These are phyloP conservation scores for Olyra latifolia DNA, from an alignment of 176 grass and related monocot genomes.

Conservation along the genomic window DNA sequence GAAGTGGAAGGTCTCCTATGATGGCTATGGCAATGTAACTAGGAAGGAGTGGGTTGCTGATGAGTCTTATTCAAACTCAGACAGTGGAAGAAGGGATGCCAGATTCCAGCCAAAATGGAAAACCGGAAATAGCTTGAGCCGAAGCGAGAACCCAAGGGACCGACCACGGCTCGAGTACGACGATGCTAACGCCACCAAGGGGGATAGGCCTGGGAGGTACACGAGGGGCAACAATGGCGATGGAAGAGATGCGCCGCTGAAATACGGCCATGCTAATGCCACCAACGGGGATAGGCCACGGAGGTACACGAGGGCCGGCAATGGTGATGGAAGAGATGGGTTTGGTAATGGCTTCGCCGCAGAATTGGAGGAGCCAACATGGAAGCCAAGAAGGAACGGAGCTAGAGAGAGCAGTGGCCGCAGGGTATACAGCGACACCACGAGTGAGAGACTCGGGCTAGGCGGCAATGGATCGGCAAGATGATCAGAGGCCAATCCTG, in stretches of 20 bases:
- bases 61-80: constrained; percentile 3
- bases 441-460: constrained; percentile 2
- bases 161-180: too few relatives aligned
- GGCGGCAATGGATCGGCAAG: background rate
- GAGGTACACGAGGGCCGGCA: background rate
- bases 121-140: background rate
- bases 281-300: background rate
- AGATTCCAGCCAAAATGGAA: background rate
- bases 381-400: constrained; percentile 36
- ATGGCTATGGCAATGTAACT: background rate
- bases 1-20: constrained; percentile 6
- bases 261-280: background rate
- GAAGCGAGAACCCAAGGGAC: background rate
- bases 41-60: background rate
- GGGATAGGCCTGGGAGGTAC: too few relatives aligned
- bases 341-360: background rate
- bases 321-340: background rate
- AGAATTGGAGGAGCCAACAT: constrained; percentile 45
- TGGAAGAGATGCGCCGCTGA: background rate
- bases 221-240: too few relatives aligned
- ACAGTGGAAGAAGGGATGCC: background rate
- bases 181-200: too few relatives aligned
- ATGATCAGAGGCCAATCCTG: background rate
- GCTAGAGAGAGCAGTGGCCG: background rate
- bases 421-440: background rate